A percentile compares a stretch with the other conserved stretches of the same genome.
Conservation (phyloP, 495 filamentous ascomycete species). For the Talaromyces adpressus region DNA sequence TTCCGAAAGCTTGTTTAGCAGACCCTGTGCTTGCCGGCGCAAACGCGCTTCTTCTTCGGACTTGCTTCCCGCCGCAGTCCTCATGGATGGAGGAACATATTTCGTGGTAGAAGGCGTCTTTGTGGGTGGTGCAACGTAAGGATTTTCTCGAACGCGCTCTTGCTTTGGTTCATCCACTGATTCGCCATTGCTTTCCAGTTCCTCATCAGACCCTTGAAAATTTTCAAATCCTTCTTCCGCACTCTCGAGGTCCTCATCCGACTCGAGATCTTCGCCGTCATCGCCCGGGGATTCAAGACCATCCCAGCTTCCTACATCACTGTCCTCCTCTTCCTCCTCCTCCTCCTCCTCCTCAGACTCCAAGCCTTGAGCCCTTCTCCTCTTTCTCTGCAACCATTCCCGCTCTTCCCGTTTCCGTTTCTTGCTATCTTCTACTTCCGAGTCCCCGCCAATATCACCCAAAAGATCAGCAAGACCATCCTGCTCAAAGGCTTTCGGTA, state of each 20-base stretch:
- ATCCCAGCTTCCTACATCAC: conserved; percentile 11
- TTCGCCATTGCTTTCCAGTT: conserved; percentile 13
- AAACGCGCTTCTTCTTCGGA: conserved; percentile 63
- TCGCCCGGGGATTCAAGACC: conserved; percentile 6
- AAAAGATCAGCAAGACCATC: conserved; percentile 79
- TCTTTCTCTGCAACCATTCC: conserved; percentile 54
- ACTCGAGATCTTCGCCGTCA: background rate
- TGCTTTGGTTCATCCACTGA: conserved; percentile 25
- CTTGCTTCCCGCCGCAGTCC: conserved; percentile 53
- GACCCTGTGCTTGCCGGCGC: conserved; percentile 73
- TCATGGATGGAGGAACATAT: conserved; percentile 86
- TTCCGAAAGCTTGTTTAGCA: conserved; percentile 89
- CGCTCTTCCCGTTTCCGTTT: conserved; percentile 48
- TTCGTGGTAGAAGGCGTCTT: conserved; percentile 36
- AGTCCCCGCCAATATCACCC: conserved; percentile 55
- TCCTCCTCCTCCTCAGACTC: conserved; percentile 21
- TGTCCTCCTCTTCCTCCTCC: conserved; percentile 25
- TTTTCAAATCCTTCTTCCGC: conserved; percentile 9
- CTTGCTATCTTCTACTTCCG: conserved; percentile 41
- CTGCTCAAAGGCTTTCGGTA: conserved; percentile 70
- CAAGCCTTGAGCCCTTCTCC: conserved; percentile 54
- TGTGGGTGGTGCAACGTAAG: conserved; percentile 50
- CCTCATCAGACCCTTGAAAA: conserved; percentile 14
- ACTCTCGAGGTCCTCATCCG: background rate
- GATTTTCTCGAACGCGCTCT: conserved; percentile 49